Conservation (phyloP, 2,329 filamentous ascomycete genomes). For the Hypoxylon sp. region DNA sequence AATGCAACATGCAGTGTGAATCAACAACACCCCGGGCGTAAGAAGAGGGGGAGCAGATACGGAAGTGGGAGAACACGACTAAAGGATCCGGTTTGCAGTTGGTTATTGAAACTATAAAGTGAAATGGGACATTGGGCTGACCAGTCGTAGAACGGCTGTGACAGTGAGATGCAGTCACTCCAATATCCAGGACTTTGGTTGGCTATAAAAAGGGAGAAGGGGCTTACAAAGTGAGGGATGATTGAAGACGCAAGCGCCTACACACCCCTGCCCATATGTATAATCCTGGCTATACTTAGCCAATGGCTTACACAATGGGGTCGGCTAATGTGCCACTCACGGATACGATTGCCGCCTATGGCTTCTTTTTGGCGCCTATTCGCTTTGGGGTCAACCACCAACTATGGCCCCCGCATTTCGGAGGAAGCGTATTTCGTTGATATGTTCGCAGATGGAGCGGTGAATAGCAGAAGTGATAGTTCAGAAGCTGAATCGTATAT, state of each 20-base stretch:
- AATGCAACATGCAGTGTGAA: constrained; percentile 52
- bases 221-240: constrained; percentile 48
- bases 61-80: constrained; percentile 33
- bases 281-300: constrained; percentile 47
- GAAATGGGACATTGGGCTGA: constrained; percentile 30
- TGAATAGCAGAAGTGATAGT: constrained; percentile 31
- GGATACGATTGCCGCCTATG: constrained; percentile 44
- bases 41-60: constrained; percentile 47
- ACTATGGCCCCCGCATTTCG: constrained; percentile 42
- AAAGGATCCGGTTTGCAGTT: constrained; percentile 36
- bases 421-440: constrained; percentile 29
- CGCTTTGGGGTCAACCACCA: constrained; percentile 15
- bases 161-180: constrained; percentile 47
- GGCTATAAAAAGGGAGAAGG: constrained; percentile 57
- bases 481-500: constrained; percentile 12
- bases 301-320: constrained; percentile 47
- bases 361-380: constrained; percentile 51
- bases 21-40: constrained; percentile 50
- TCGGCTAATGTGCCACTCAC: constrained; percentile 51
- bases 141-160: constrained; percentile 36
- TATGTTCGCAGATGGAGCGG: constrained; percentile 29
- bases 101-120: constrained; percentile 44
- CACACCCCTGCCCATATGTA: constrained; percentile 47
- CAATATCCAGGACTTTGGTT: constrained; percentile 53
- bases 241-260: constrained; percentile 59